Conservation (phyloP, 73 alveolate genomes). For the Tetrahymena malaccensis region DNA sequence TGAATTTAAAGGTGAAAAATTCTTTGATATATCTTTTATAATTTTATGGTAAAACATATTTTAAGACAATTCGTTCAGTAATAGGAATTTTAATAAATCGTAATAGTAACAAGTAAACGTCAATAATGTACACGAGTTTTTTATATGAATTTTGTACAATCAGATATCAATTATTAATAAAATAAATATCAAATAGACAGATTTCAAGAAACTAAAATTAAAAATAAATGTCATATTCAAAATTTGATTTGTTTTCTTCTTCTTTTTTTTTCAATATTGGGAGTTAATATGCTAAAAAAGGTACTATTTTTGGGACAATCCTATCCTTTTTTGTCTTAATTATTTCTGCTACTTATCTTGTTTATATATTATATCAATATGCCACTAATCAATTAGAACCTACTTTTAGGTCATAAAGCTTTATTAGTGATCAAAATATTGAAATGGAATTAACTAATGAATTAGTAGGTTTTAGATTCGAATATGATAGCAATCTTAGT, state of each 20-base stretch:
- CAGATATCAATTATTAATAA: neutral
- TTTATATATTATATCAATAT: too few species aligned
- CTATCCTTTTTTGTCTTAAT: neutral
- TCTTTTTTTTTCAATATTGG: neutral
- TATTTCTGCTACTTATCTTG: neutral
- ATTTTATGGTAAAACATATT: too few species aligned
- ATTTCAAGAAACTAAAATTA: too few species aligned
- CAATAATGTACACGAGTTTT: too few species aligned
- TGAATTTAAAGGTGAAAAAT: too few species aligned
- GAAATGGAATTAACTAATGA: neutral
- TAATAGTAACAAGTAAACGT: too few species aligned
- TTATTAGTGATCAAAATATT: neutral
- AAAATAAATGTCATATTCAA: neutral
- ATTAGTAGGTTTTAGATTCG: neutral
- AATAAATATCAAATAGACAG: too few species aligned
- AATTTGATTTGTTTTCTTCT: neutral
- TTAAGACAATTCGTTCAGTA: too few species aligned
- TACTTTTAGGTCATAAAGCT: neutral
- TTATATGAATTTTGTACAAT: too few species aligned
- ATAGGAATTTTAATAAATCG: too few species aligned
- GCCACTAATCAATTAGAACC: neutral
- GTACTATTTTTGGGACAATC: neutral
- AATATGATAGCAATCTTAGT: neutral
- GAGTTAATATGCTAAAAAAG: neutral
- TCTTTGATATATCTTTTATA: too few species aligned